phyloP scores from a whole-genome alignment of 768 basidiomycete genomes.

The Phlebiopsis gigantea region DNA sequence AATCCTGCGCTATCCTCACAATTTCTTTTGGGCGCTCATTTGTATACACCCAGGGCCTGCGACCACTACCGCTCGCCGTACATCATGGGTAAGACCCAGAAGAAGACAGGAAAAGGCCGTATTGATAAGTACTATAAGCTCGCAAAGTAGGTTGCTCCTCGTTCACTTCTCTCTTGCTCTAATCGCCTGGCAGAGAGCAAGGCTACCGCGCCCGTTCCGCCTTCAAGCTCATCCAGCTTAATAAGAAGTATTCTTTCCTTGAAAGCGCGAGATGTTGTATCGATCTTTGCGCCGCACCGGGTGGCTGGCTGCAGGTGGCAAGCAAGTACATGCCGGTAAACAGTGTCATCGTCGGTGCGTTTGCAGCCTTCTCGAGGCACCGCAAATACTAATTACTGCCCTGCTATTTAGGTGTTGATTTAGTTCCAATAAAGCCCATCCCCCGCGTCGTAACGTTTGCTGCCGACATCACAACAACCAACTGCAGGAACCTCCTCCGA shows the following conservation, averaged over 20 bases:
- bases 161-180: slow-evolving; percentile 7
- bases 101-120: slow-evolving; percentile 95
- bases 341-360: slow-evolving; percentile 83
- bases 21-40: slow-evolving; percentile 5
- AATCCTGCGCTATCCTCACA: not conserved
- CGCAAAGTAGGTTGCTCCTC: slow-evolving; percentile 55
- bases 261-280: slow-evolving; percentile 89
- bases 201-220: slow-evolving; percentile 99
- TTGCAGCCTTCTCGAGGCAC: not conserved
- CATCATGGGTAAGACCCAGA: slow-evolving; percentile 51
- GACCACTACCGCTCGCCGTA: not conserved
- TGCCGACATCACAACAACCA: slow-evolving; percentile 88
- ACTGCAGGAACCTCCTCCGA: slow-evolving; percentile 84
- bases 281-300: slow-evolving; percentile 97
- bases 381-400: not conserved
- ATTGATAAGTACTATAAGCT: slow-evolving; percentile 97
- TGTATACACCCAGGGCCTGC: not conserved
- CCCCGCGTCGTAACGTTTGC: slow-evolving; percentile 90
- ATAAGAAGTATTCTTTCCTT: slow-evolving; percentile 95
- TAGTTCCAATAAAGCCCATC: slow-evolving; percentile 94
- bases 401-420: slow-evolving; percentile 69
- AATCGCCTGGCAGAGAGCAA: slow-evolving; percentile 67
- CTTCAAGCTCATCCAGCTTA: slow-evolving; percentile 97
- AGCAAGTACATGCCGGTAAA: slow-evolving; percentile 96
- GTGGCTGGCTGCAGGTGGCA: slow-evolving; percentile 98